These are phyloP conservation scores for Phytomonas sp. DNA, from an alignment of 208 protist genomes.

Conservation along the genomic window DNA sequence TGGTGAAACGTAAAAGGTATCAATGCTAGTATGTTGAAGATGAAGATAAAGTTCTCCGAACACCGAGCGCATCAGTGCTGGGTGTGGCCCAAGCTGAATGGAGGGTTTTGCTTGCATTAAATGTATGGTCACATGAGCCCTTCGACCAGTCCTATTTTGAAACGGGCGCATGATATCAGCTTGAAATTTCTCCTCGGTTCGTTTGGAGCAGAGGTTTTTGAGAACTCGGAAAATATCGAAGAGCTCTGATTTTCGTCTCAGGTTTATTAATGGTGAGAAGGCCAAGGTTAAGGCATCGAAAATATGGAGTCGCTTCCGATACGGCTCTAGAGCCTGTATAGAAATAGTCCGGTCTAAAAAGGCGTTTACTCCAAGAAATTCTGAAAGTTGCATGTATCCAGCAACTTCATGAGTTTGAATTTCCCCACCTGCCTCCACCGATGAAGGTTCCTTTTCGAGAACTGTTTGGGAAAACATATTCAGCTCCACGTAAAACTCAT, in stretches of 20 bases:
- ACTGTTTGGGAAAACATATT: constrained; percentile 57
- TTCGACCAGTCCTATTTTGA: constrained; percentile 46
- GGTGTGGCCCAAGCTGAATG: constrained; percentile 39
- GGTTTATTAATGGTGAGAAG: constrained; percentile 72
- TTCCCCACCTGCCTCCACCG: constrained; percentile 7
- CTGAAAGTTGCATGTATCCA: constrained; percentile 38
- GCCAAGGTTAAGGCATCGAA: constrained; percentile 65
- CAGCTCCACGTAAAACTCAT: constrained; percentile 81
- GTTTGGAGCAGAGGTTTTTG: constrained; percentile 64
- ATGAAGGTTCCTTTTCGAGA: constrained; percentile 15
- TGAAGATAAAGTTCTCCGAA: constrained; percentile 87
- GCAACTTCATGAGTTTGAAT: constrained; percentile 66
- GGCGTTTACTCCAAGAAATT: constrained; percentile 40
- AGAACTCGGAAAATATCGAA: constrained; percentile 75
- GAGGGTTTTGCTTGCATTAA: constrained; percentile 73
- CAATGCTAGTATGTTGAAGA: constrained; percentile 47
- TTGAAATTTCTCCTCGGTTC: constrained; percentile 71
- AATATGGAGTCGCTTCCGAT: constrained; percentile 50
- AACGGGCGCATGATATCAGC: constrained; percentile 77
- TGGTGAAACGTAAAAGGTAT: constrained; percentile 76
- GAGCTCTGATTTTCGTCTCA: constrained; percentile 60
- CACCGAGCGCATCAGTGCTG: constrained; percentile 69
- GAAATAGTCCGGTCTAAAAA: constrained; percentile 38
- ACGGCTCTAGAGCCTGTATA: constrained; percentile 50
- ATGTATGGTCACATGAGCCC: constrained; percentile 78